Evolutionary conservation across 805 yeast genomes (phyloP).

Genomic region (Ogataea minuta): DNA sequence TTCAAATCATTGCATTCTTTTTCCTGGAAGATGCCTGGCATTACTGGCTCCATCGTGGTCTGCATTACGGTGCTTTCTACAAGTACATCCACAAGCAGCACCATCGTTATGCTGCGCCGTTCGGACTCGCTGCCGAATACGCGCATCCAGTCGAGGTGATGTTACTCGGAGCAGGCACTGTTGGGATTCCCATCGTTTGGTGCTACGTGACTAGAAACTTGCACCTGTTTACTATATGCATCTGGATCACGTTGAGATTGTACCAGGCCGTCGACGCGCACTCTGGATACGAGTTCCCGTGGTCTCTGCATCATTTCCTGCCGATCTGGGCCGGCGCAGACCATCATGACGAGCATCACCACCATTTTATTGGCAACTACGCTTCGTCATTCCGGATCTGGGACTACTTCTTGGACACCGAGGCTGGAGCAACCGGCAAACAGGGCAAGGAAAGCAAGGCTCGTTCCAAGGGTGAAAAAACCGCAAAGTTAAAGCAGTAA

Average conservation of each 20-base stretch:
- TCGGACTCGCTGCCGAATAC: constrained; percentile 95
- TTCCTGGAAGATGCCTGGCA: constrained; percentile 94
- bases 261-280: constrained; percentile 98
- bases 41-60: constrained; percentile 88
- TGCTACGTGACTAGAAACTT: constrained; percentile 71
- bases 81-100: constrained; percentile 95
- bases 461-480: constrained; percentile 53
- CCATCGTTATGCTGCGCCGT: constrained; percentile 97
- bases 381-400: constrained; percentile 96
- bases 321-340: constrained; percentile 99
- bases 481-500: constrained; percentile 18
- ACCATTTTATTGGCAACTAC: constrained; percentile 91
- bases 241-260: constrained; percentile 85
- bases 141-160: constrained; percentile 95
- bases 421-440: constrained; percentile 81
- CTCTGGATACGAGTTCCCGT: constrained; percentile 97
- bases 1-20: constrained; percentile 76
- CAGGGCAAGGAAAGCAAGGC: constrained; percentile 65
- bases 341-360: constrained; percentile 97
- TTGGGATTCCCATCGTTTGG: constrained; percentile 88
- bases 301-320: constrained; percentile 87
- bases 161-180: constrained; percentile 91
- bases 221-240: constrained; percentile 84
- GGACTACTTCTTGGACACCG: constrained; percentile 87
- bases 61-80: constrained; percentile 87